Percentiles rank a stretch among this genome's conserved stretches.
These are phyloP conservation scores for Uronychia setigera DNA, from an alignment of 73 alveolate species.

Conservation along the genomic window DNA sequence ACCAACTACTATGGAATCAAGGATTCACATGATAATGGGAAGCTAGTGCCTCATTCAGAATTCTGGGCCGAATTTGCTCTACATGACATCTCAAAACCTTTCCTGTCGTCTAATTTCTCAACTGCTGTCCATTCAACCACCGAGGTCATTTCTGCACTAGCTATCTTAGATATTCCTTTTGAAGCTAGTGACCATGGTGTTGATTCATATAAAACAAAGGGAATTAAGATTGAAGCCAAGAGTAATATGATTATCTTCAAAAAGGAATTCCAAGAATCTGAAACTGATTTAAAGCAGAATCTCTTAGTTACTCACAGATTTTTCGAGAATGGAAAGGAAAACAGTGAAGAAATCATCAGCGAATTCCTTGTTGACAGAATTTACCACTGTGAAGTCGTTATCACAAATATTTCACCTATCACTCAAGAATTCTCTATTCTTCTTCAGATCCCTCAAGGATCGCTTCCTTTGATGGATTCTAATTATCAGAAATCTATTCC, in stretches of 20 bases:
- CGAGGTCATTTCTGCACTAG: conserved; percentile 75
- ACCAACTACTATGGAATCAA: conserved; percentile 47
- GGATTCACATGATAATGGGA: background rate
- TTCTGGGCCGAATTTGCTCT: conserved; percentile 61
- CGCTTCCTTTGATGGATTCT: conserved; percentile 78
- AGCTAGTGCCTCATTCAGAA: background rate
- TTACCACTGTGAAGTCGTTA: conserved; percentile 81
- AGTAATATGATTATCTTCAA: conserved; percentile 70
- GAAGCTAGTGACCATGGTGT: conserved; percentile 64
- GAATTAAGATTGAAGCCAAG: conserved; percentile 60
- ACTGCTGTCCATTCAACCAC: conserved; percentile 42
- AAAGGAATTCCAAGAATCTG: conserved; percentile 90
- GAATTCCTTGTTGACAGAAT: conserved; percentile 79
- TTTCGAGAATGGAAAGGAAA: conserved; percentile 20
- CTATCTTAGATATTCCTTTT: conserved; percentile 85
- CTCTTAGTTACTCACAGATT: conserved; percentile 86
- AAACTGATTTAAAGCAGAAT: conserved; percentile 70
- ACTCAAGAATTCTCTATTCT: conserved; percentile 71
- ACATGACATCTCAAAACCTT: conserved; percentile 4
- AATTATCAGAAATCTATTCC: conserved; percentile 75
- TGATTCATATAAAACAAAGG: conserved; percentile 70
- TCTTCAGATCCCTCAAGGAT: conserved; percentile 93
- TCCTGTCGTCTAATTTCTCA: conserved; percentile 40
- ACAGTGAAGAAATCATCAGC: conserved; percentile 25
- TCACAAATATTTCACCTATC: conserved; percentile 88